phyloP scores from a whole-genome alignment of 2,329 filamentous ascomycete species.

The Aquanectria penicillioides region DNA sequence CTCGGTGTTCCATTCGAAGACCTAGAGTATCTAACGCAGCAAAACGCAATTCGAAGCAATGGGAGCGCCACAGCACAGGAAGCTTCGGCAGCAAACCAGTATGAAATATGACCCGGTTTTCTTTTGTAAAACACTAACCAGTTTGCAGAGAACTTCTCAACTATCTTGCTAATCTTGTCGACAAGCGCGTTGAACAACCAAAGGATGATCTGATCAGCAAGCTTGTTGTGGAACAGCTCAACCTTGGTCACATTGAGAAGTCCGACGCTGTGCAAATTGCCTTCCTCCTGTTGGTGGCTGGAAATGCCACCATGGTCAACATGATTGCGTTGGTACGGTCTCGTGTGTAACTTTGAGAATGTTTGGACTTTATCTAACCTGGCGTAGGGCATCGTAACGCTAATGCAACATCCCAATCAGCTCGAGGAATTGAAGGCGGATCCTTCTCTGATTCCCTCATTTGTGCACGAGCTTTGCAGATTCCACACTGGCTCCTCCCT shows the following conservation, averaged over 20 bases:
- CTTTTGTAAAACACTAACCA: not conserved
- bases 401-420: slow-evolving; percentile 55
- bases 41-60: slow-evolving; percentile 57
- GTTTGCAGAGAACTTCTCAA: slow-evolving; percentile 50
- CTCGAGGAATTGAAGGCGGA: slow-evolving; percentile 52
- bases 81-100: slow-evolving; percentile 56
- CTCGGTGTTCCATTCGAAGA: slow-evolving; percentile 59
- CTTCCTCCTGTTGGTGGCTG: slow-evolving; percentile 60
- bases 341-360: too few relatives aligned
- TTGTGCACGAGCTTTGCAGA: slow-evolving; percentile 60
- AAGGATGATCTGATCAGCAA: slow-evolving; percentile 58
- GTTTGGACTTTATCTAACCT: slow-evolving; percentile 15
- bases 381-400: slow-evolving; percentile 53
- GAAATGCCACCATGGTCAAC: slow-evolving; percentile 63
- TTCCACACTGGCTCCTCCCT: slow-evolving; percentile 59
- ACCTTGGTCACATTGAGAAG: slow-evolving; percentile 50
- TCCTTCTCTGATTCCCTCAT: slow-evolving; percentile 47
- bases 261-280: slow-evolving; percentile 58
- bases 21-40: slow-evolving; percentile 56
- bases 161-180: slow-evolving; percentile 56
- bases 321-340: slow-evolving; percentile 60
- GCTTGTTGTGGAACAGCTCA: slow-evolving; percentile 53
- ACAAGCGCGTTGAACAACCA: slow-evolving; percentile 50
- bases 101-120: not conserved
- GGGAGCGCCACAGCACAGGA: slow-evolving; percentile 58